Evolutionary conservation across 768 basidiomycete species (phyloP), one percentile per base, ranked within the genome.

Genomic region (Lyophyllum decastes): DNA sequence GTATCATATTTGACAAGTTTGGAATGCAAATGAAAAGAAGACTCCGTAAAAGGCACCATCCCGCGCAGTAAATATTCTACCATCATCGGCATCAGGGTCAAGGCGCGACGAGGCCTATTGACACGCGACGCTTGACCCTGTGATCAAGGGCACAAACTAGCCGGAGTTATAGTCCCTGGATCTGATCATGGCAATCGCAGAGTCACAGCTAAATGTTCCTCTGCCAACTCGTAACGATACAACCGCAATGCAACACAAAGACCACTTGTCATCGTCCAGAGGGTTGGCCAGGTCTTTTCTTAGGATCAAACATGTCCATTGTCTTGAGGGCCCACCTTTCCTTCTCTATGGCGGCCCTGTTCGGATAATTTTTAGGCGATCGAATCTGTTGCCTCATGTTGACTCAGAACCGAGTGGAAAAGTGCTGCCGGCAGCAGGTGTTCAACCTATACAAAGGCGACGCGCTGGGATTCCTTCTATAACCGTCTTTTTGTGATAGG

Each of bases 301-400:
- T 35, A 10, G 14, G 34, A 16, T 50, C 49, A 6, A 8, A 24
- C 33, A 35, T 4, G 11, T 16, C 40, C 27, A 43, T 30, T 53
- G 52, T 53, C 41, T 41, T 2, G 22, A 40, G 9, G 34, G 33
- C 49, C 26, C 41, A 40, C 26, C 52, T 45, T 30, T 44, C 16
- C 52, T 27, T 30, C 40, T 48, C 12, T 48, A n/a, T 44, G 21
- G 47, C 50, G 49, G 40, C 49, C 45, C 43, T 51, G 41, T 38
- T 34, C 40, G 48, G 53, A 45, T 38, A 51, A 49, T 19, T 27
- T 52, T 41, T 52, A 50, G 55, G 55, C 52, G 55, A 63, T 63
- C 56, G 61, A 45, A 49, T 52, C 44, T 57, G n/a, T n/a, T n/a
- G 58, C 62, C 62, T 63, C 62, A 63, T 63, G 59, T 60, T 63